Conservation (phyloP, 2,329 filamentous ascomycete genomes). For the Amphichorda felina region DNA sequence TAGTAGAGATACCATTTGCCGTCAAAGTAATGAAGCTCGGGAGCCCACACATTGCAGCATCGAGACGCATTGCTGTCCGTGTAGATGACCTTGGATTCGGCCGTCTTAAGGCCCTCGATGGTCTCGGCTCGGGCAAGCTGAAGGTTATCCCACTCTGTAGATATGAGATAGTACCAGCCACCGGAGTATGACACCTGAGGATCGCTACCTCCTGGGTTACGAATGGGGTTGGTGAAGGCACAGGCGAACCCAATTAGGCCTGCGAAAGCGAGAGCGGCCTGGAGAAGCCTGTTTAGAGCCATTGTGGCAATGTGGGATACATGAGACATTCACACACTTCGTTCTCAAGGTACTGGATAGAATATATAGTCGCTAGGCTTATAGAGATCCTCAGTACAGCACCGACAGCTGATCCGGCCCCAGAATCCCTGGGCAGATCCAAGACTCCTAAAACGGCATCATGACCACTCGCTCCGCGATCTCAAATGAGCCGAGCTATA, state of each 20-base stretch:
- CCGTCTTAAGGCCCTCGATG: constrained; percentile 41
- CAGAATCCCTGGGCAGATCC: no score
- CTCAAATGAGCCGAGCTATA: no score
- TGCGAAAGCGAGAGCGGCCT: not conserved
- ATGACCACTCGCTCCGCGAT: no score
- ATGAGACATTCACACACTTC: no score
- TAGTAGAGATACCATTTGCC: constrained; percentile 44
- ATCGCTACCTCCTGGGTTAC: constrained; percentile 35
- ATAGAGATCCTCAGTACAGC: no score
- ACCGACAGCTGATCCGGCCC: no score
- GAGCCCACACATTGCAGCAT: constrained; percentile 47
- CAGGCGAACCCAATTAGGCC: not conserved
- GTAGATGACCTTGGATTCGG: constrained; percentile 37
- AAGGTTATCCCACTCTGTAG: constrained; percentile 43
- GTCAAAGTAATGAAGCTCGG: constrained; percentile 40
- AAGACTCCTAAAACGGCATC: no score
- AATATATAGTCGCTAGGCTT: no score
- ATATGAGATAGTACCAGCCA: constrained; percentile 45
- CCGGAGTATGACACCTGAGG: constrained; percentile 38
- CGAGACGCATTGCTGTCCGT: constrained; percentile 29
- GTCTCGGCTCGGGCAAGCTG: constrained; percentile 41
- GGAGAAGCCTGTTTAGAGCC: no score
- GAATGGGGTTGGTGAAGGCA: constrained; percentile 38
- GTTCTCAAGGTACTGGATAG: no score
- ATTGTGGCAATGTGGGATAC: no score